Evolutionary conservation across 2,329 filamentous ascomycete species (phyloP).

Genomic region (Pezicula neosporulosa): DNA sequence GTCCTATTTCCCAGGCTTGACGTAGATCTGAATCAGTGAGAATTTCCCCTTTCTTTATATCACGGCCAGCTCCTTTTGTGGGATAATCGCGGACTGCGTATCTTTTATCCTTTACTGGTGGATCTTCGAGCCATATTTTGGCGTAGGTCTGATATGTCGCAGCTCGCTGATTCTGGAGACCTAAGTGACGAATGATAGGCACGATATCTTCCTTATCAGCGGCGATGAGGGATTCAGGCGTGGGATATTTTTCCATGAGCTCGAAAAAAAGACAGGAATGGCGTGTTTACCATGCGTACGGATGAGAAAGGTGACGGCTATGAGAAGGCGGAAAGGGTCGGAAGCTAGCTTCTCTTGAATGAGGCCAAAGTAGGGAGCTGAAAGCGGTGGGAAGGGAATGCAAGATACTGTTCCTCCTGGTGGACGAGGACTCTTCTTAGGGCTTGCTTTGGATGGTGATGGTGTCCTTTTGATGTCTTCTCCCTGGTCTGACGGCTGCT

Average conservation of each 20-base stretch:
- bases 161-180: constrained; percentile 66
- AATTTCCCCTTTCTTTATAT: constrained; percentile 42
- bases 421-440: constrained; percentile 15
- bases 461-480: not conserved
- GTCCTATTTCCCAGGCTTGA: constrained; percentile 74
- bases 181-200: constrained; percentile 64
- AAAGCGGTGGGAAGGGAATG: constrained; percentile 66
- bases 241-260: constrained; percentile 67
- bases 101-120: constrained; percentile 56
- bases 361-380: constrained; percentile 65
- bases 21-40: constrained; percentile 38
- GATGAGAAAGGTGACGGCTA: constrained; percentile 83
- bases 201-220: constrained; percentile 55
- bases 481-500: not conserved
- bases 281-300: constrained; percentile 72
- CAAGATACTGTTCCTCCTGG: constrained; percentile 38
- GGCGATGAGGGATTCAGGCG: constrained; percentile 56
- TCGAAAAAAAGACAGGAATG: constrained; percentile 70
- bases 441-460: constrained; percentile 4
- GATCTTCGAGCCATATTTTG: constrained; percentile 59
- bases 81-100: constrained; percentile 57
- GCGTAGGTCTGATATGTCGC: constrained; percentile 68
- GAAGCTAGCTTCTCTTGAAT: constrained; percentile 77
- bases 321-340: constrained; percentile 75
- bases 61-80: constrained; percentile 40